phyloP scores from a whole-genome alignment of 1,284 basidiomycete genomes.

The Meira nashicola region DNA sequence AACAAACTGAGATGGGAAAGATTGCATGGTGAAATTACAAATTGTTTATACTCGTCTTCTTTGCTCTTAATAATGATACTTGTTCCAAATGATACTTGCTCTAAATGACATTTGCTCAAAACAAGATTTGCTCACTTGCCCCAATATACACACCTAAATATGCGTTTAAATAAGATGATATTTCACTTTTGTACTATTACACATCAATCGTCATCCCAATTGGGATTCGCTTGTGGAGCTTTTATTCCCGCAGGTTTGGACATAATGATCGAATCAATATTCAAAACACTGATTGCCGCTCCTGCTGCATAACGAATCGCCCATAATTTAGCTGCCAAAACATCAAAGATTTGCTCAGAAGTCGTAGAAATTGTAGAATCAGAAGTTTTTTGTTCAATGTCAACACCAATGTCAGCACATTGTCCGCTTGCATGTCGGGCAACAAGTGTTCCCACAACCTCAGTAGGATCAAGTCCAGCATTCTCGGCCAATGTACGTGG shows the following conservation, averaged over 20 bases:
- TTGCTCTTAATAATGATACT: too few relatives aligned
- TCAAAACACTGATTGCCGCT: slow-evolving; percentile 86
- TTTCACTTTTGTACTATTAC: too few relatives aligned
- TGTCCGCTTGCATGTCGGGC: slow-evolving; percentile 69
- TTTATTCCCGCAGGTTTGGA: slow-evolving; percentile 52
- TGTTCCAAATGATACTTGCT: too few relatives aligned
- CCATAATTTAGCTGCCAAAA: slow-evolving; percentile 82
- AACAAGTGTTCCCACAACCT: slow-evolving; percentile 79
- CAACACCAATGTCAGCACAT: slow-evolving; percentile 69
- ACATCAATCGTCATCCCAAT: slow-evolving; percentile 51
- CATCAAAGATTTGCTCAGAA: slow-evolving; percentile 58
- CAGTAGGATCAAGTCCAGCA: slow-evolving; percentile 88
- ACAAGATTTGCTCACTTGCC: too few relatives aligned
- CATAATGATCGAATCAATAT: slow-evolving; percentile 97
- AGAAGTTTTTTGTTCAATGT: slow-evolving; percentile 63
- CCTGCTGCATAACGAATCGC: slow-evolving; percentile 83
- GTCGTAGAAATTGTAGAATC: slow-evolving; percentile 41
- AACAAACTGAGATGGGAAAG: too few relatives aligned
- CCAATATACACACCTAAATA: too few relatives aligned
- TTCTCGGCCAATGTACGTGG: slow-evolving; percentile 94
- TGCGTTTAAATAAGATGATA: too few relatives aligned
- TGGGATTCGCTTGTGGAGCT: slow-evolving; percentile 48
- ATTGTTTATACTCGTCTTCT: too few relatives aligned
- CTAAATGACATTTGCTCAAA: too few relatives aligned
- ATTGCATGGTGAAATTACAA: too few relatives aligned